Percentiles rank a stretch among this genome's conserved stretches.
phyloP scores from a whole-genome alignment of 2,329 filamentous ascomycete species.

The Calonectria hongkongensis region DNA sequence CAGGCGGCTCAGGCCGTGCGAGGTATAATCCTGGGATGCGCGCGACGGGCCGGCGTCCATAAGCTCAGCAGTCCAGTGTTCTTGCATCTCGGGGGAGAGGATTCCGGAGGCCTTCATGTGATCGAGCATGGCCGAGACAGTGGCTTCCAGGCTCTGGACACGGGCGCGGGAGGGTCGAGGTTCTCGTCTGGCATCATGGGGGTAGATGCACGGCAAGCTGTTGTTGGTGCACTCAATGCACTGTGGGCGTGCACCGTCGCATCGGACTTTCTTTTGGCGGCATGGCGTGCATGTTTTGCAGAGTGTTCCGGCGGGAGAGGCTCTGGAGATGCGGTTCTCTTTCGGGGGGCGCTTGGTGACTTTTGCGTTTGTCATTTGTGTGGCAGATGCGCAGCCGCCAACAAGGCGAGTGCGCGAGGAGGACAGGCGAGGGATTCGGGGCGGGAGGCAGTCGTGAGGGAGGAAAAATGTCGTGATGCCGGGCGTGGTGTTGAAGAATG shows the following conservation, averaged over 20 bases:
- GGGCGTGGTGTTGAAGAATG: constrained; percentile 40
- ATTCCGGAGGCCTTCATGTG: constrained; percentile 60
- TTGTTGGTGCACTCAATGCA: constrained; percentile 57
- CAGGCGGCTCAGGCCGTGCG: constrained; percentile 54
- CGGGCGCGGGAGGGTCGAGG: constrained; percentile 57
- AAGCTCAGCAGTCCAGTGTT: constrained; percentile 53
- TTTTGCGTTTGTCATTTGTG: constrained; percentile 51
- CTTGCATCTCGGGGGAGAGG: constrained; percentile 53
- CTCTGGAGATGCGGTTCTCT: constrained; percentile 49
- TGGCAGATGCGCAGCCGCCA: constrained; percentile 32
- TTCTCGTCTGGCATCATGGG: constrained; percentile 59
- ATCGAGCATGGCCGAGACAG: constrained; percentile 56
- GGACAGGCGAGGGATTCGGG: constrained; percentile 8
- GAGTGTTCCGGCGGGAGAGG: constrained; percentile 51
- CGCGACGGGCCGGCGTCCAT: constrained; percentile 51
- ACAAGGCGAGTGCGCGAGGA: constrained; percentile 34
- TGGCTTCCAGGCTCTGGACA: constrained; percentile 57
- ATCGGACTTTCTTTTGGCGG: constrained; percentile 61
- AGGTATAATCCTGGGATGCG: constrained; percentile 51
- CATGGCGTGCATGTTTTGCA: constrained; percentile 61
- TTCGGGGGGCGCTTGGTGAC: constrained; percentile 48
- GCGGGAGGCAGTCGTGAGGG: constrained; percentile 17
- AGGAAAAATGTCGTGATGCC: constrained; percentile 36
- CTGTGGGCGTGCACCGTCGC: constrained; percentile 58
- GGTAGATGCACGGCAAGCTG: constrained; percentile 57